Percentiles rank a stretch among this genome's conserved stretches.
Conservation (phyloP, 306 rosid genomes). For the Hippophae gyantsensis region DNA sequence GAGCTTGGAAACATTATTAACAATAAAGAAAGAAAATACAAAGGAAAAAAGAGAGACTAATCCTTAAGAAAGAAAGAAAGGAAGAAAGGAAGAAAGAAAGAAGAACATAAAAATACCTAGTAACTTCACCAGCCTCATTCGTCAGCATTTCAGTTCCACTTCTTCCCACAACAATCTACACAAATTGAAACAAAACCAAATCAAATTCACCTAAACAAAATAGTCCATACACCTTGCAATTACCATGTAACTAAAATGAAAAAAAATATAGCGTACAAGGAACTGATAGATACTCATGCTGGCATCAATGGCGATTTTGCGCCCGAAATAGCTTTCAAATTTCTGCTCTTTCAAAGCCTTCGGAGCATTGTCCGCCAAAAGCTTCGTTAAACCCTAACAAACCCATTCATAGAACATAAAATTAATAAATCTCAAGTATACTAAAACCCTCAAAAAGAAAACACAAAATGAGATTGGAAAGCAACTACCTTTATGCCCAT, state of each 20-base stretch:
- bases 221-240: neutral
- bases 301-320: constrained; percentile 89
- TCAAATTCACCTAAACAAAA: constrained; percentile 5
- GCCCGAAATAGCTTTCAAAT: constrained; percentile 89
- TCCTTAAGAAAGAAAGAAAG: neutral
- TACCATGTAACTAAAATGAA: neutral
- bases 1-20: neutral
- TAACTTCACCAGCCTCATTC: constrained; percentile 98
- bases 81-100: neutral
- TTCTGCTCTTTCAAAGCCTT: constrained; percentile 86
- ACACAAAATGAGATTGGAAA: neutral
- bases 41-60: neutral
- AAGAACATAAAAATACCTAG: constrained; percentile 41
- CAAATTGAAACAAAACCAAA: constrained; percentile 12
- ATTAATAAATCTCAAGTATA: neutral
- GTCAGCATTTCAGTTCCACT: constrained; percentile 88
- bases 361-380: constrained; percentile 91
- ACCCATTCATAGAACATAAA: constrained; percentile 6
- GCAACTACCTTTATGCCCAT: constrained; percentile 75
- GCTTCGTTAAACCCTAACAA: constrained; percentile 95
- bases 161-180: constrained; percentile 96
- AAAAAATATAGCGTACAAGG: constrained; percentile 33
- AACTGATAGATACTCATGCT: constrained; percentile 99
- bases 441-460: neutral
- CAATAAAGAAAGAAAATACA: neutral